Percentiles rank a stretch among this genome's conserved stretches.
Conservation (phyloP, 1,284 basidiomycete genomes). For the Chondrostereum purpureum region DNA sequence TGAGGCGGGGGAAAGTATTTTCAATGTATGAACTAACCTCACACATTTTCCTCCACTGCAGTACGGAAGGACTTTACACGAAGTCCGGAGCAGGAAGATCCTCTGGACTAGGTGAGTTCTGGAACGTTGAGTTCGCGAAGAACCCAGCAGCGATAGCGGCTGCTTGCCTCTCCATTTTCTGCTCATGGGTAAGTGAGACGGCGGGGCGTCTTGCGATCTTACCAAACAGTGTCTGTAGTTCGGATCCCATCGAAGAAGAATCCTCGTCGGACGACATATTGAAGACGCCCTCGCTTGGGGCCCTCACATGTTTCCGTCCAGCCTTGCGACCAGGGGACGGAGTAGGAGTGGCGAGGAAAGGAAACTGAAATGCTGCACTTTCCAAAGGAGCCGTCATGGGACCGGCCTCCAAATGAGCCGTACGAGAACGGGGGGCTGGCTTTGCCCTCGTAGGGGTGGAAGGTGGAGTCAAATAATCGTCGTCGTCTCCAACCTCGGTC, state of each 20-base stretch:
- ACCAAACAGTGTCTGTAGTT: slow-evolving; percentile 30
- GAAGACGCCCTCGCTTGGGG: slow-evolving; percentile 63
- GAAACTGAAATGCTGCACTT: slow-evolving; percentile 27
- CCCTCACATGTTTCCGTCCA: slow-evolving; percentile 42
- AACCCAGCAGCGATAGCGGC: slow-evolving; percentile 35
- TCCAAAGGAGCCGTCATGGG: slow-evolving; percentile 47
- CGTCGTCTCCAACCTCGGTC: slow-evolving; percentile 37
- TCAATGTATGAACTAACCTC: slow-evolving; percentile 10
- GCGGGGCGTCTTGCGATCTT: slow-evolving; percentile 15
- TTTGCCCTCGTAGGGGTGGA: slow-evolving; percentile 33
- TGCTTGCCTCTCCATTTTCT: slow-evolving; percentile 19
- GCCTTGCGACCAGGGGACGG: slow-evolving; percentile 31
- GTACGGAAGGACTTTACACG: slow-evolving; percentile 31
- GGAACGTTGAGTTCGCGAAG: slow-evolving; percentile 72
- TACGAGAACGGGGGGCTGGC: slow-evolving; percentile 15
- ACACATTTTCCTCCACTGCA: slow-evolving; percentile 8
- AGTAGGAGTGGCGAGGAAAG: slow-evolving; percentile 30
- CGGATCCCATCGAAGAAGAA: slow-evolving; percentile 32
- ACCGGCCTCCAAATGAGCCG: slow-evolving; percentile 23
- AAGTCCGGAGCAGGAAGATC: slow-evolving; percentile 65
- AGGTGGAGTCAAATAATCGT: slow-evolving; percentile 26
- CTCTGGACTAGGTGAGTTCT: slow-evolving; percentile 75
- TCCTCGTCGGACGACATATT: slow-evolving; percentile 66
- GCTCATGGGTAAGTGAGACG: slow-evolving; percentile 14
- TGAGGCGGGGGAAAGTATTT: too few relatives aligned